Evolutionary conservation across 2,329 filamentous ascomycete genomes (phyloP).

Genomic region (Ophiostoma ips): DNA sequence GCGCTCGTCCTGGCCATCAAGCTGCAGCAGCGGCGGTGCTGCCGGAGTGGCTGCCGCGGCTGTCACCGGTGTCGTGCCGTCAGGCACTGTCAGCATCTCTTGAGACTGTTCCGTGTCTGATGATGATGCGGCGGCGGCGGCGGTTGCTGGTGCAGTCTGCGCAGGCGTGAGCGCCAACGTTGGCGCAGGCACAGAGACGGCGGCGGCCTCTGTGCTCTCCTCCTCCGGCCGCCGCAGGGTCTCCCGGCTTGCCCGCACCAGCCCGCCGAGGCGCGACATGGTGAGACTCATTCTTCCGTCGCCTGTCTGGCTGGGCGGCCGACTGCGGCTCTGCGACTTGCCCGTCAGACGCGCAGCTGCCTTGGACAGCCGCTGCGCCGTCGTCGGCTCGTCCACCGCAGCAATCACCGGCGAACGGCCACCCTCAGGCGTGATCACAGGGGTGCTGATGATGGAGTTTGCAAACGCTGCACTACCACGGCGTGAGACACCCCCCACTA

Average conservation of each 20-base stretch:
- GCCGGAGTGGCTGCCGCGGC: background rate
- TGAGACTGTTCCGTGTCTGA: background rate
- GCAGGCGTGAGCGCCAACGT: background rate
- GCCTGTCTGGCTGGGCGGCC: constrained; percentile 43
- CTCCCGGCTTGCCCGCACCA: constrained; percentile 39
- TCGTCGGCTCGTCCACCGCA: constrained; percentile 32
- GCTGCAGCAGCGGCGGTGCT: background rate
- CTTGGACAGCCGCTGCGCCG: constrained; percentile 40
- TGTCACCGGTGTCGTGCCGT: background rate
- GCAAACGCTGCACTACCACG: constrained; percentile 38
- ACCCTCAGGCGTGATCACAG: constrained; percentile 23
- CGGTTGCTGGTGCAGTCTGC: background rate
- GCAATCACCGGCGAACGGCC: constrained; percentile 18
- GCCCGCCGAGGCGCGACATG: constrained; percentile 39
- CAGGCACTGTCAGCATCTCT: background rate
- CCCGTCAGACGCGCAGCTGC: constrained; percentile 40
- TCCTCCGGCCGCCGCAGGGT: constrained; percentile 23
- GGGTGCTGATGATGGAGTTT: constrained; percentile 26
- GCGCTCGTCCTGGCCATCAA: constrained; percentile 3
- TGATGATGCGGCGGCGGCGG: background rate
- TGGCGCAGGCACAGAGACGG: constrained; percentile 6
- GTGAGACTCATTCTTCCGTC: constrained; percentile 44
- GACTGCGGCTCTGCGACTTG: constrained; percentile 30
- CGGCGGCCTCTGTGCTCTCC: constrained; percentile 12
- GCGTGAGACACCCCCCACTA: constrained; percentile 23